Percentiles rank a stretch among this genome's conserved stretches.
phyloP scores from a whole-genome alignment of 257 asterid species.

The Solanum piurae region DNA sequence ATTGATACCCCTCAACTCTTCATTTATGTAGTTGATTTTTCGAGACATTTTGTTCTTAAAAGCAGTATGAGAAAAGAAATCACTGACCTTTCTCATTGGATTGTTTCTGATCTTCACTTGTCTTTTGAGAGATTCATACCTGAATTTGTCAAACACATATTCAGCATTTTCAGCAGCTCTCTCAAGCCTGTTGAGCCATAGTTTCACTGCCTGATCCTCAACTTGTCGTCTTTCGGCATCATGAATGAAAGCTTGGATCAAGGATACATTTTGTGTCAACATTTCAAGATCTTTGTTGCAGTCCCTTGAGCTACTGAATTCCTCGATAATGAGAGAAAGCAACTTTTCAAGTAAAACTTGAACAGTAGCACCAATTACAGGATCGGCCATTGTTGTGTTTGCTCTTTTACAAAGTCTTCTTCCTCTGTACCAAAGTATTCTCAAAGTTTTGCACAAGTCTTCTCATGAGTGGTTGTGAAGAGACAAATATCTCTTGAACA shows the following conservation, averaged over 20 bases:
- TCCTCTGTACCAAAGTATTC: too few species aligned
- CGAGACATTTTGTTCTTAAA: neutral
- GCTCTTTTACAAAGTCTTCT: neutral
- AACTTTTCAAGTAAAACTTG: neutral
- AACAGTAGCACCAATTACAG: neutral
- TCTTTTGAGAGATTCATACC: neutral
- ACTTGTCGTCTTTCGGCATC: neutral
- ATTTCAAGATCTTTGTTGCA: neutral
- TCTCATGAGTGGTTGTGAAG: too few species aligned
- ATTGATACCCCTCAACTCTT: neutral
- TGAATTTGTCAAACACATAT: conserved; percentile 10
- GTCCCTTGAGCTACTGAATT: neutral
- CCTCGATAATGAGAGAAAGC: neutral
- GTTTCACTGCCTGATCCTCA: neutral
- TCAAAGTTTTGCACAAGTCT: too few species aligned
- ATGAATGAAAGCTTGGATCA: neutral
- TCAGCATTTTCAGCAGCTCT: conserved; percentile 5
- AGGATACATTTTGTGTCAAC: neutral
- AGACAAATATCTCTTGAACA: too few species aligned
- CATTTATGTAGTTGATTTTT: conserved; percentile 1
- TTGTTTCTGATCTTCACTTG: neutral
- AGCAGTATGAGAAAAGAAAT: neutral
- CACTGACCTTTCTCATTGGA: neutral
- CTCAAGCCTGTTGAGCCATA: conserved; percentile 8
- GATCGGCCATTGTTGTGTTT: neutral